Base-by-base conservation (phyloP, 1,284 basidiomycete genomes). In the Tranzscheliella williamsii region DNA sequence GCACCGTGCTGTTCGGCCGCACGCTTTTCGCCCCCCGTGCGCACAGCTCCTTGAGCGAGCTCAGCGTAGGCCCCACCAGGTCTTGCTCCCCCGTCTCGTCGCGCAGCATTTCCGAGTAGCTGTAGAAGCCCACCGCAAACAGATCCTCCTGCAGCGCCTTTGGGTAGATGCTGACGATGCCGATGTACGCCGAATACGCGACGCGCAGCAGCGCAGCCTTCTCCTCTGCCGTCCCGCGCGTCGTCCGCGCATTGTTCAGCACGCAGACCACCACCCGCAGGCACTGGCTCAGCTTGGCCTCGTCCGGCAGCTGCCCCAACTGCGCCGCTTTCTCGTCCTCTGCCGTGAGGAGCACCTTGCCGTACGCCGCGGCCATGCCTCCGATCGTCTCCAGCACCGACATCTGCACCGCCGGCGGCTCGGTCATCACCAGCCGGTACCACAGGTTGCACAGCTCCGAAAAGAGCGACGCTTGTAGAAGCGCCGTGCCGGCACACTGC, bases 361-460 rank as follows among this genome's bases (percentile, higher is more conserved):
- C 79, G 45, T 87, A 84, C 42, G 84, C 84, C 5, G 81, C 81
- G 4, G 85, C 86, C 63, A 90, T 84, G 12, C 81, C 81, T 2
- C 83, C 81, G 24, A 94, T 79, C 18, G 89, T 84, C 54, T 88
- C 87, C 3, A 92, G 82, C 35, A 96, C 83, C 54, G 88, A 84
- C 0, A 84, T 79, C 72, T 92, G 89, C 18, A 92, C 84, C 0
- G 73, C 79, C 0, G 88, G 85, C 0, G 86, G 81, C 73, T 95
- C 92, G 2, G 88, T 89, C 83, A 96, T 86, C 0, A 88, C 88
- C 78, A 96, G 85, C 2, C 94, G 85, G 75, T 94, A 91, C 75
- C 86, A 90, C 8, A 97, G 80, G 38, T 87, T 88, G 70, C 88
- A 85, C 43, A 98, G 85, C 79, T 98, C 94, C 37, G 91, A 89